Conservation (phyloP, 2,329 filamentous ascomycete genomes). For the Esteya vermicola region DNA sequence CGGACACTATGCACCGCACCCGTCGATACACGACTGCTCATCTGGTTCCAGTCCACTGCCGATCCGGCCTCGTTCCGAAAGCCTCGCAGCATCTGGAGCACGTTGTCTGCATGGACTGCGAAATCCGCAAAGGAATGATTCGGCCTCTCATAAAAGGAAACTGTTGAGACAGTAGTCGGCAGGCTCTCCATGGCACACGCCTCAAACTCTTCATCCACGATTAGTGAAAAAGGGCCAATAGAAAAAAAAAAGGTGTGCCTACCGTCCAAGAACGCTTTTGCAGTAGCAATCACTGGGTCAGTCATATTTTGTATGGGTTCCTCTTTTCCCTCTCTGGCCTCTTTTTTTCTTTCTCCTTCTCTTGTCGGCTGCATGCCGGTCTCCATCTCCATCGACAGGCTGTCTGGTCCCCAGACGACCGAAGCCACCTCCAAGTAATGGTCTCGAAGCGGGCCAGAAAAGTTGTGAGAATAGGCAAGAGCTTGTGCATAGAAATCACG, state of each 20-base stretch:
- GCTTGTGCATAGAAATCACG: conserved; percentile 31
- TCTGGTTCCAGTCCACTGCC: conserved; percentile 16
- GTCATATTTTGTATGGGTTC: no score
- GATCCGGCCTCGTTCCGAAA: conserved; percentile 16
- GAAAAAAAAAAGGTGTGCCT: conserved; percentile 9
- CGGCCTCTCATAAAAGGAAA: no score
- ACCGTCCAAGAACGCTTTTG: conserved; percentile 38
- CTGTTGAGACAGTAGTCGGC: no score
- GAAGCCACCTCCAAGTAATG: conserved; percentile 29
- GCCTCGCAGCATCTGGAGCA: conserved; percentile 21
- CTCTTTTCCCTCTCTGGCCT: no score
- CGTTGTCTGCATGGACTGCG: conserved; percentile 18
- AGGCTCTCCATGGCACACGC: no score
- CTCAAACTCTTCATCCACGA: no score
- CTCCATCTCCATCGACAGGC: conserved; percentile 17
- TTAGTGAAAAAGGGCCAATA: no score
- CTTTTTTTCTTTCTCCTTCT: no score
- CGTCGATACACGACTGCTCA: conserved; percentile 21
- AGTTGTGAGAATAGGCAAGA: conserved; percentile 25
- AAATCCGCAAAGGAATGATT: conserved; percentile 18
- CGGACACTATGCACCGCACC: conserved; percentile 26
- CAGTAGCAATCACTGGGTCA: conserved; percentile 26
- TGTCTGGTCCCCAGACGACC: conserved; percentile 33
- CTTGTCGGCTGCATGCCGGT: conserved; percentile 15
- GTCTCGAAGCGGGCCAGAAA: conserved; percentile 22